Evolutionary conservation across 1,284 basidiomycete species (phyloP).

Genomic region (Marasmius oreades): DNA sequence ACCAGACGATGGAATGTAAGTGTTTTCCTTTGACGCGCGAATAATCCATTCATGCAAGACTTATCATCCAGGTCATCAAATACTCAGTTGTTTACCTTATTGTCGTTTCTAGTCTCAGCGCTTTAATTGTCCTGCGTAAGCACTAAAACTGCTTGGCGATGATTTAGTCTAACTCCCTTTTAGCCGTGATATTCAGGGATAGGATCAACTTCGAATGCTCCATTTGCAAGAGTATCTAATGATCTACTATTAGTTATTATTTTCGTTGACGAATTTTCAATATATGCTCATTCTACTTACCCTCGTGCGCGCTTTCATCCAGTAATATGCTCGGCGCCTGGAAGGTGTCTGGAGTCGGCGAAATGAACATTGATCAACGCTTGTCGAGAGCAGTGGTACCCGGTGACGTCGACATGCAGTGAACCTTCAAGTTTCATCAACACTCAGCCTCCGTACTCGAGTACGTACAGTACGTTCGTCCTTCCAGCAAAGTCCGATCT

Average conservation of each 20-base stretch:
- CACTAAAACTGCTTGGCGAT: constrained; percentile 18
- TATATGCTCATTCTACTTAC: constrained; percentile 1
- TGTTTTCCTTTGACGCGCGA: constrained; percentile 13
- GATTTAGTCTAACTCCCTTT: constrained; percentile 10
- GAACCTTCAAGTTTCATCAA: too few species aligned
- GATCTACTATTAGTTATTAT: constrained; percentile 26
- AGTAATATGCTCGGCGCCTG: too few species aligned
- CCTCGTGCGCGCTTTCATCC: neutral
- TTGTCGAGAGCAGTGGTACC: too few species aligned
- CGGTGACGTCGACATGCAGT: too few species aligned
- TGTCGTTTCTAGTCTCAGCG: constrained; percentile 76
- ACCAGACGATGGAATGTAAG: constrained; percentile 88
- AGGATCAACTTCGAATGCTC: constrained; percentile 66
- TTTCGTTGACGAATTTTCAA: constrained; percentile 5
- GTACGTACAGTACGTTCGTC: too few species aligned
- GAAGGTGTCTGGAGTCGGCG: too few species aligned
- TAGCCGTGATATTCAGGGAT: constrained; percentile 70
- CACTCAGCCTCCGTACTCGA: too few species aligned
- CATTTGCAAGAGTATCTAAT: constrained; percentile 76
- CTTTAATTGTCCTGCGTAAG: constrained; percentile 80
- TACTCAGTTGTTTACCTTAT: constrained; percentile 85
- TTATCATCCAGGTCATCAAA: constrained; percentile 55
- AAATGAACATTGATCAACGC: too few species aligned
- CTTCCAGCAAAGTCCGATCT: too few species aligned
- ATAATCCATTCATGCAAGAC: constrained; percentile 1